A percentile compares a stretch with the other conserved stretches of the same genome.
These are phyloP conservation scores for Raffaelea arxii DNA, from an alignment of 2,329 filamentous ascomycete species.

Conservation along the genomic window DNA sequence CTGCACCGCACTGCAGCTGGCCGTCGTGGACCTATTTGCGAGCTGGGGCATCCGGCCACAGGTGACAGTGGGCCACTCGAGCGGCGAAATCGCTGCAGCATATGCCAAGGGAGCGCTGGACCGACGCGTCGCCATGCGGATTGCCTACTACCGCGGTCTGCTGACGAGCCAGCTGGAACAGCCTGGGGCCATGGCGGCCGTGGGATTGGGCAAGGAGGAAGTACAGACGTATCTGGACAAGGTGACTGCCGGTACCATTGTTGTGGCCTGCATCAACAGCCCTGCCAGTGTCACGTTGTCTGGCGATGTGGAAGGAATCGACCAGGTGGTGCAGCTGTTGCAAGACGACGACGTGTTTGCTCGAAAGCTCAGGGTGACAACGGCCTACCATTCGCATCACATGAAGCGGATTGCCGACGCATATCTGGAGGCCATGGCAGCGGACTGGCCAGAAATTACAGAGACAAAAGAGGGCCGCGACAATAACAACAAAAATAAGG, in stretches of 20 bases:
- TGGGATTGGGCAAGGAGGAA: slow-evolving; percentile 22
- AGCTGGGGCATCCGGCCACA: slow-evolving; percentile 15
- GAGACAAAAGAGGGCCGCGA: slow-evolving; percentile 4
- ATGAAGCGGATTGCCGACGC: slow-evolving; percentile 17
- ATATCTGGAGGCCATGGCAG: slow-evolving; percentile 13
- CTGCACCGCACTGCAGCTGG: slow-evolving; percentile 21
- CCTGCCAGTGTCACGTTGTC: slow-evolving; percentile 31
- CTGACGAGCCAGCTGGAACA: slow-evolving; percentile 21
- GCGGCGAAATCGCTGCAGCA: slow-evolving; percentile 24
- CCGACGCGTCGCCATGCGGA: slow-evolving; percentile 10
- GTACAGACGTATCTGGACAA: slow-evolving; percentile 17
- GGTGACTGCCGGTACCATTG: slow-evolving; percentile 7
- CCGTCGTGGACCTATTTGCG: slow-evolving; percentile 19
- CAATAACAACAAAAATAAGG: slow-evolving; percentile 2
- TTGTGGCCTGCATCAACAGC: slow-evolving; percentile 21
- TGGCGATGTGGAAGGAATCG: slow-evolving; percentile 19
- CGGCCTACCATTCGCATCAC: slow-evolving; percentile 27
- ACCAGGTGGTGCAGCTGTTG: slow-evolving; percentile 16
- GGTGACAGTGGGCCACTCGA: slow-evolving; percentile 23
- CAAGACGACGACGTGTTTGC: slow-evolving; percentile 15
- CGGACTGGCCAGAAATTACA: slow-evolving; percentile 3
- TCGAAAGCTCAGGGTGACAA: slow-evolving; percentile 23
- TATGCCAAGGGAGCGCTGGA: slow-evolving; percentile 18
- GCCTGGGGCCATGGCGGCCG: slow-evolving; percentile 30
- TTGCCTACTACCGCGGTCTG: slow-evolving; percentile 15